phyloP scores from a whole-genome alignment of 306 rosid genomes.

The Cicer judaicum region DNA sequence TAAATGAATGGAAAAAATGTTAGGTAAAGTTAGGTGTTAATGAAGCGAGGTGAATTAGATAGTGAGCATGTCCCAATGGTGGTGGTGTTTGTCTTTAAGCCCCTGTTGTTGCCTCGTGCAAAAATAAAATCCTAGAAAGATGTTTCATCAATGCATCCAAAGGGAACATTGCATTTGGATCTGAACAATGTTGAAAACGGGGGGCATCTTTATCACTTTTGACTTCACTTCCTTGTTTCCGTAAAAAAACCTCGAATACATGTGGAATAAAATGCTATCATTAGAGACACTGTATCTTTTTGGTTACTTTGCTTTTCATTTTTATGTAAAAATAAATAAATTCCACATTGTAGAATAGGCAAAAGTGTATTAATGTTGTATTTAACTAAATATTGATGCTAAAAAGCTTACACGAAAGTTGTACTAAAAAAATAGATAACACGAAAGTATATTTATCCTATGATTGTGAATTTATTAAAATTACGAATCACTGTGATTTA shows the following conservation, averaged over 20 bases:
- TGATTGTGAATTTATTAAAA: no score
- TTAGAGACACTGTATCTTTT: conserved; percentile 41
- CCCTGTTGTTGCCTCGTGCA: conserved; percentile 37
- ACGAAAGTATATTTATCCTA: no score
- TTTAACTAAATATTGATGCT: no score
- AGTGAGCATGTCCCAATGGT: conserved; percentile 17
- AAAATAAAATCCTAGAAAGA: conserved; percentile 40
- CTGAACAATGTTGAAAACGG: conserved; percentile 43
- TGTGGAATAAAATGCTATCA: conserved; percentile 35
- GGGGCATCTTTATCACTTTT: conserved; percentile 50
- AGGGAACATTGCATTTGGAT: conserved; percentile 62
- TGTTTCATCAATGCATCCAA: conserved; percentile 55
- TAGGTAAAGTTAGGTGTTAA: conserved; percentile 68
- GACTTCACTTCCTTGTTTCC: conserved; percentile 44
- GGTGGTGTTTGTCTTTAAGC: conserved; percentile 43
- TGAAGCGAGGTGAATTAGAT: conserved; percentile 60
- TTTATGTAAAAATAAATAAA: no score
- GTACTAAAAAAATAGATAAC: no score
- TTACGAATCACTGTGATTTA: no score
- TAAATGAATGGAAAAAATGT: conserved; percentile 42
- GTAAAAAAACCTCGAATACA: conserved; percentile 22
- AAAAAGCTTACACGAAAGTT: no score
- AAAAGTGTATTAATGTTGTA: no score
- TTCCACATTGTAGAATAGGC: no score
- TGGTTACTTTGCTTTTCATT: neutral